Conservation (phyloP, 2,329 filamentous ascomycete genomes). For the Ceratocystis alfenasii region DNA sequence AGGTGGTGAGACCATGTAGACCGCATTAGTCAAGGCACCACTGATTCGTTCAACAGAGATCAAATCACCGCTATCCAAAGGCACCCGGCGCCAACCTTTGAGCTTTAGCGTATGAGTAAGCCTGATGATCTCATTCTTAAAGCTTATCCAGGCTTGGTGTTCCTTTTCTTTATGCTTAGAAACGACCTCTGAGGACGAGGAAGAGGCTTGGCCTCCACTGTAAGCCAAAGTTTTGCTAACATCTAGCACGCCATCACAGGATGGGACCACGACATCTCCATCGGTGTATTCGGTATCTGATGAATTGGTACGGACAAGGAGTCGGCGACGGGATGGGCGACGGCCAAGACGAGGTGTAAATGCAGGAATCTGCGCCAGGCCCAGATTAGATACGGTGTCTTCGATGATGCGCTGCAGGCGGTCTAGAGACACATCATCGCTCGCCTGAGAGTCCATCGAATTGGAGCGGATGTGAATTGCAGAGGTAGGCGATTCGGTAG, state of each 20-base stretch:
- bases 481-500: neutral
- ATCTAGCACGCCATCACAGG: conserved; percentile 73
- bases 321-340: conserved; percentile 33
- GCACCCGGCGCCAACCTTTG: conserved; percentile 81
- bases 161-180: conserved; percentile 47
- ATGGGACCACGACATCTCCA: conserved; percentile 69
- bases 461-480: conserved; percentile 32
- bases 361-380: conserved; percentile 36
- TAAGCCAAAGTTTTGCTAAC: conserved; percentile 83
- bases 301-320: conserved; percentile 38
- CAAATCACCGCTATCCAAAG: conserved; percentile 54
- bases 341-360: conserved; percentile 34
- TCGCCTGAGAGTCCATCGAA: conserved; percentile 55
- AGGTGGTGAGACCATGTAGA: conserved; percentile 86
- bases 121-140: conserved; percentile 86
- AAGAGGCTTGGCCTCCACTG: conserved; percentile 39
- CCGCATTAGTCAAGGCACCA: conserved; percentile 88
- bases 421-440: conserved; percentile 58
- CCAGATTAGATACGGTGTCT: conserved; percentile 47
- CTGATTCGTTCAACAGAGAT: conserved; percentile 68
- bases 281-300: conserved; percentile 81
- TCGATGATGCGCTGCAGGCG: conserved; percentile 69
- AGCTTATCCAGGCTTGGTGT: conserved; percentile 64
- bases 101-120: conserved; percentile 77
- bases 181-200: conserved; percentile 27